phyloP scores from a whole-genome alignment of 2,329 filamentous ascomycete genomes.

The Westerdykella ornata region DNA sequence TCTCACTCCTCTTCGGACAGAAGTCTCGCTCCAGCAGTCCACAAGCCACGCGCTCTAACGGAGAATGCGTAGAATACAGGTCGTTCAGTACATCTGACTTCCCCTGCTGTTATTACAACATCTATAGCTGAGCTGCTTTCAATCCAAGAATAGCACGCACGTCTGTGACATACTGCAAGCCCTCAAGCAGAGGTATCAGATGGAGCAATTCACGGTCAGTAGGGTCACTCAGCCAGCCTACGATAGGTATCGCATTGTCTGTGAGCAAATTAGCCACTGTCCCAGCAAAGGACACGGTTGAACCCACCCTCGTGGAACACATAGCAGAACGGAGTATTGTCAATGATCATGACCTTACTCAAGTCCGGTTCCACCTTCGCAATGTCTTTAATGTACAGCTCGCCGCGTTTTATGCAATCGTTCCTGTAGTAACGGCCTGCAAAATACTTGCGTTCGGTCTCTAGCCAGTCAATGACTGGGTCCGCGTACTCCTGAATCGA shows the following conservation, averaged over 20 bases:
- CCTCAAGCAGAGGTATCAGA: slow-evolving; percentile 85
- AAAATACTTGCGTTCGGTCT: slow-evolving; percentile 95
- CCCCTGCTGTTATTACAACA: background rate
- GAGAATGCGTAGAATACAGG: background rate
- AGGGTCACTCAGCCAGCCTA: slow-evolving; percentile 98
- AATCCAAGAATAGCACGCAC: slow-evolving; percentile 85
- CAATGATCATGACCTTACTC: slow-evolving; percentile 96
- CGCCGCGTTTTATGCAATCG: slow-evolving; percentile 92
- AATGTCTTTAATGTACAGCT: slow-evolving; percentile 96
- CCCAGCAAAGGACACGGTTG: background rate
- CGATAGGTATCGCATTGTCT: slow-evolving; percentile 99
- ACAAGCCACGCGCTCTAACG: background rate
- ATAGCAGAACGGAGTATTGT: slow-evolving; percentile 97
- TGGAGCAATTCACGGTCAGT: slow-evolving; percentile 94
- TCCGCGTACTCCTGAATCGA: slow-evolving; percentile 98
- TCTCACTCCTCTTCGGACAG: no score
- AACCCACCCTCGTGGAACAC: slow-evolving; percentile 90
- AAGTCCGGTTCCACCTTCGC: slow-evolving; percentile 93
- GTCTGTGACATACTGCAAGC: slow-evolving; percentile 92
- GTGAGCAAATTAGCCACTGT: slow-evolving; percentile 6
- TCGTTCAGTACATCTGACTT: background rate
- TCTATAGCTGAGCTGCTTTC: slow-evolving; percentile 65
- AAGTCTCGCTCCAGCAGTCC: no score
- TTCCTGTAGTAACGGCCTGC: slow-evolving; percentile 89
- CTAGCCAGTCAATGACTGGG: slow-evolving; percentile 97